Evolutionary conservation across 1,139 yeast species (phyloP).

Genomic region (Debaryomyces singareniensis): DNA sequence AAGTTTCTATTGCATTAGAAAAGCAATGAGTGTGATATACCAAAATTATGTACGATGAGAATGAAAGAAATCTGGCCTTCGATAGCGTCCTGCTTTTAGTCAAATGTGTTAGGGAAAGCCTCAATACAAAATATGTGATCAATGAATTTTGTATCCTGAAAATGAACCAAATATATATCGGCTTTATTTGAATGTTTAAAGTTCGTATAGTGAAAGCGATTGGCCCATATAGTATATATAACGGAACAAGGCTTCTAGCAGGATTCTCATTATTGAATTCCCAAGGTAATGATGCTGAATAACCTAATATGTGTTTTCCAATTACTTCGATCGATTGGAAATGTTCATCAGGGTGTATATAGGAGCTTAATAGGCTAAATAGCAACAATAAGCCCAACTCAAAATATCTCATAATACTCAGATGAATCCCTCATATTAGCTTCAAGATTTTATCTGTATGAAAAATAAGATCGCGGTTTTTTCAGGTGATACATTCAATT

Average conservation of each 20-base stretch:
- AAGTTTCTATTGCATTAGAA: conserved; percentile 81
- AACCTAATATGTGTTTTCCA: conserved; percentile 42
- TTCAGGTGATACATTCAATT: too few species aligned
- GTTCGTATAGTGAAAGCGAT: conserved; percentile 24
- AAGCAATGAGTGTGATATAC: conserved; percentile 83
- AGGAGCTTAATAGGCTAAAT: conserved; percentile 67
- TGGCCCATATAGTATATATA: conserved; percentile 69
- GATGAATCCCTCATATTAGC: too few species aligned
- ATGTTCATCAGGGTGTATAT: conserved; percentile 97
- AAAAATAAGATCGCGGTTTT: too few species aligned
- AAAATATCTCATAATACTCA: not conserved
- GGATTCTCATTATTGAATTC: conserved; percentile 60
- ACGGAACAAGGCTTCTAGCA: conserved; percentile 68
- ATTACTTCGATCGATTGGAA: conserved; percentile 82
- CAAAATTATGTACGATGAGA: conserved; percentile 75
- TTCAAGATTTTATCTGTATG: too few species aligned
- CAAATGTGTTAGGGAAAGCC: not conserved
- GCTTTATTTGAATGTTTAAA: conserved; percentile 17
- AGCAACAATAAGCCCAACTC: conserved; percentile 34
- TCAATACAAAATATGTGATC: conserved; percentile 8
- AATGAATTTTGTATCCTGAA: conserved; percentile 53
- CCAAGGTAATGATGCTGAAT: conserved; percentile 69
- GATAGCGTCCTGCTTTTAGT: not conserved
- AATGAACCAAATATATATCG: conserved; percentile 48
- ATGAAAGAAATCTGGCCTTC: conserved; percentile 34